Conservation (phyloP, 306 rosid genomes). For the Gynostemma pentaphyllum region DNA sequence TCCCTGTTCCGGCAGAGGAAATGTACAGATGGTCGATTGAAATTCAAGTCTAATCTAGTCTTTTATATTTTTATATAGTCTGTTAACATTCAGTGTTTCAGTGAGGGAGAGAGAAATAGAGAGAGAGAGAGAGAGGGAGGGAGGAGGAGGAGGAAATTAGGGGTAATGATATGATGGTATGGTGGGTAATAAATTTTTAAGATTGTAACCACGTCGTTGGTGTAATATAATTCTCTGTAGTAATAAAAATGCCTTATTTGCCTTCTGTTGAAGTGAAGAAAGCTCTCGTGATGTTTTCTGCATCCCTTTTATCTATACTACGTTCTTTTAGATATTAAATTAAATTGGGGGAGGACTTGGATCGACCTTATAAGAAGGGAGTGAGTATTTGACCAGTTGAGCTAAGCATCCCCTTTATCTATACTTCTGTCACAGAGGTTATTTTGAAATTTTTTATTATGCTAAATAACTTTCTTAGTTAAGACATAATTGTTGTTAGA, state of each 20-base stretch:
- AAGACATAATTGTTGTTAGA: no score
- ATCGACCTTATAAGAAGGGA: no score
- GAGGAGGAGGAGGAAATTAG: background rate
- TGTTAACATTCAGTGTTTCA: background rate
- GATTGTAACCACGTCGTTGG: background rate
- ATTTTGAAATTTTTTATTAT: no score
- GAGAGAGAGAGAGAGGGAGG: background rate
- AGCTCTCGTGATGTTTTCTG: no score
- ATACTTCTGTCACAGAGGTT: no score
- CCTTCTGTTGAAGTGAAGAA: no score
- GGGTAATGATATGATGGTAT: background rate
- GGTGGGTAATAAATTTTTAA: background rate
- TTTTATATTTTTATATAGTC: background rate
- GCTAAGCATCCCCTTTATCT: no score
- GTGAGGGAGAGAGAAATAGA: background rate
- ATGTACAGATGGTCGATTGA: constrained; percentile 57
- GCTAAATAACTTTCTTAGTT: no score
- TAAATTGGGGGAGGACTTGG: no score
- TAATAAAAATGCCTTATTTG: background rate
- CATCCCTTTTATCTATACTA: no score
- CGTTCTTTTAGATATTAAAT: no score
- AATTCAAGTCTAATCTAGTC: constrained; percentile 40
- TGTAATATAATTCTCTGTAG: background rate
- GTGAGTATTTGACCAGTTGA: no score
- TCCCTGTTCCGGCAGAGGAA: constrained; percentile 45